phyloP scores from a whole-genome alignment of 768 basidiomycete species.

The Lactifluus piperatus region DNA sequence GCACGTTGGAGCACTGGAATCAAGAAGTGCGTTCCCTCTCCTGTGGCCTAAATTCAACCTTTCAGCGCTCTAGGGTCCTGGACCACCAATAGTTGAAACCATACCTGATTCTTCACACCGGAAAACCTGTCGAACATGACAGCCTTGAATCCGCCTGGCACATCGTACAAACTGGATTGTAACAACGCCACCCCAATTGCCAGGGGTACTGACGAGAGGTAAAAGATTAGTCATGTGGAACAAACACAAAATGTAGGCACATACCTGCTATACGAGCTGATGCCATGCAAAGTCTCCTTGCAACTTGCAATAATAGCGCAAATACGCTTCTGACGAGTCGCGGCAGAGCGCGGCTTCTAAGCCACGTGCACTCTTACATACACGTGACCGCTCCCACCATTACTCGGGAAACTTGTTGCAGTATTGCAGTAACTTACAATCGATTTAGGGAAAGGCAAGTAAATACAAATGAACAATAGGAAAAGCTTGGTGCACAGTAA shows the following conservation, averaged over 20 bases:
- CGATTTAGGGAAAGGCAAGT: too few species aligned
- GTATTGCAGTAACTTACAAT: too few species aligned
- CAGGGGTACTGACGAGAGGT: constrained; percentile 61
- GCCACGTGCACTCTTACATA: neutral
- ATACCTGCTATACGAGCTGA: constrained; percentile 11
- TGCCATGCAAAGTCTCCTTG: neutral
- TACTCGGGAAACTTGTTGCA: too few species aligned
- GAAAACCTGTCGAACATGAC: constrained; percentile 98
- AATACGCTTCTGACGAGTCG: neutral
- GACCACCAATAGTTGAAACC: constrained; percentile 13
- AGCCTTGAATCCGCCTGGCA: constrained; percentile 78
- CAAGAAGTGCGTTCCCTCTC: constrained; percentile 94
- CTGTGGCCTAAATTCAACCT: constrained; percentile 51
- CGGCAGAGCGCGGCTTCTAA: neutral
- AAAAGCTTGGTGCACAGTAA: too few species aligned
- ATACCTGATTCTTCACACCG: constrained; percentile 75
- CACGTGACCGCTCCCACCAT: too few species aligned
- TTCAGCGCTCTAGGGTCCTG: neutral
- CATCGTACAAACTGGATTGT: constrained; percentile 50
- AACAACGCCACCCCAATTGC: constrained; percentile 37
- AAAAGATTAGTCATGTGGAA: constrained; percentile 38
- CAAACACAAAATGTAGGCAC: constrained; percentile 24
- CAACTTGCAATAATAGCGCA: neutral
- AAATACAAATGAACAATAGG: too few species aligned
- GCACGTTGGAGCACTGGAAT: constrained; percentile 94